A percentile compares a stretch with the other conserved stretches of the same genome.
Conservation (phyloP, 345 rosid species). For the Durio zibethinus region DNA sequence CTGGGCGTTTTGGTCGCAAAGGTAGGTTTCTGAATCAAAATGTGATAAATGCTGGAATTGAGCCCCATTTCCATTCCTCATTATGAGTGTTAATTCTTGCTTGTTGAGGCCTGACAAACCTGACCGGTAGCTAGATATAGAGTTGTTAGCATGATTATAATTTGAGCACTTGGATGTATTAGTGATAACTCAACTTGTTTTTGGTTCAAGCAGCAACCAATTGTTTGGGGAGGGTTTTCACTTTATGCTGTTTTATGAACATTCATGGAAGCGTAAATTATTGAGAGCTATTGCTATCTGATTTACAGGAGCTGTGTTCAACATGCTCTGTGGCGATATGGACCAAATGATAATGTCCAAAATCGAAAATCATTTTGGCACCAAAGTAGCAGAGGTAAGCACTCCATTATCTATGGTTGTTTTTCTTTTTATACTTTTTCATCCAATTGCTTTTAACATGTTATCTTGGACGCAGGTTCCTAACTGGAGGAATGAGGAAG, state of each 20-base stretch:
- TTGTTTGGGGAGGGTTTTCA: neutral
- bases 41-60: neutral
- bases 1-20: slow-evolving; percentile 95
- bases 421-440: neutral
- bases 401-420: neutral
- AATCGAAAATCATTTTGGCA: slow-evolving; percentile 65
- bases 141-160: neutral
- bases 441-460: neutral
- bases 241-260: neutral
- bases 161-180: neutral
- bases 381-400: slow-evolving; percentile 49
- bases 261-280: neutral
- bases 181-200: neutral
- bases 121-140: neutral
- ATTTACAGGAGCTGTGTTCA: slow-evolving; percentile 82
- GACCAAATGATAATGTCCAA: slow-evolving; percentile 60
- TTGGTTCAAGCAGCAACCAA: neutral
- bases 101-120: neutral
- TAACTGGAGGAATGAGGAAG: slow-evolving; percentile 44
- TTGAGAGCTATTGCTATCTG: neutral
- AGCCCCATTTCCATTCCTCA: neutral
- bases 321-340: slow-evolving; percentile 45
- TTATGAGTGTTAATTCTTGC: neutral
- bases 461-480: slow-evolving; percentile 34
- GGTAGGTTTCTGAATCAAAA: slow-evolving; percentile 35